phyloP scores from a whole-genome alignment of 352 stramenopile genomes.

The Phytopythium cucurbitacearum region DNA sequence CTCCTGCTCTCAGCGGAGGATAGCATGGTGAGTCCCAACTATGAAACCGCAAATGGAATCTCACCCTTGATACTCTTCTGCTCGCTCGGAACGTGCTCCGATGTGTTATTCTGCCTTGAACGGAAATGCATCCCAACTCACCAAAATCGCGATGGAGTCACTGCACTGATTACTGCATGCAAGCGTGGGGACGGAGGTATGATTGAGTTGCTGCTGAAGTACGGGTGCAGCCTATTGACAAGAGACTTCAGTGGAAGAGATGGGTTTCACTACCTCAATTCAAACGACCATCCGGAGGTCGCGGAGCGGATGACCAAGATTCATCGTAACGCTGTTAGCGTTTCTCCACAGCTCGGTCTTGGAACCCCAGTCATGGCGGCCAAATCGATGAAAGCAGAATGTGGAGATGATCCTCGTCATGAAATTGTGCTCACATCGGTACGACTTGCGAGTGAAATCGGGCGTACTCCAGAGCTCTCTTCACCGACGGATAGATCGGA shows the following conservation, averaged over 20 bases:
- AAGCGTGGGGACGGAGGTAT: constrained; percentile 34
- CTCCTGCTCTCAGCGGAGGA: constrained; percentile 31
- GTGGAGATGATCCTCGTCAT: not conserved
- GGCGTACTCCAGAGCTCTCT: not conserved
- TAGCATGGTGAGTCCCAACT: constrained; percentile 37
- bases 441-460: not conserved
- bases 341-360: constrained; percentile 9
- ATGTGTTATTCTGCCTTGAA: constrained; percentile 35
- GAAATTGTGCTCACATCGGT: not conserved
- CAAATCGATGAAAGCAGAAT: not conserved
- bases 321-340: constrained; percentile 1
- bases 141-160: constrained; percentile 41
- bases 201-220: constrained; percentile 32
- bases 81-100: constrained; percentile 14
- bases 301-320: constrained; percentile 23
- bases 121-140: constrained; percentile 35
- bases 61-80: constrained; percentile 38
- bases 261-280: constrained; percentile 33
- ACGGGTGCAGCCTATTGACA: constrained; percentile 28
- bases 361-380: not conserved
- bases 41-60: constrained; percentile 35
- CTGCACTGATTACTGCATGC: constrained; percentile 37
- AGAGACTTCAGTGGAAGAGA: constrained; percentile 43
- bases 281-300: constrained; percentile 39
- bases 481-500: not conserved